phyloP scores from a whole-genome alignment of 768 basidiomycete genomes.

The Lentinula guzmanii region DNA sequence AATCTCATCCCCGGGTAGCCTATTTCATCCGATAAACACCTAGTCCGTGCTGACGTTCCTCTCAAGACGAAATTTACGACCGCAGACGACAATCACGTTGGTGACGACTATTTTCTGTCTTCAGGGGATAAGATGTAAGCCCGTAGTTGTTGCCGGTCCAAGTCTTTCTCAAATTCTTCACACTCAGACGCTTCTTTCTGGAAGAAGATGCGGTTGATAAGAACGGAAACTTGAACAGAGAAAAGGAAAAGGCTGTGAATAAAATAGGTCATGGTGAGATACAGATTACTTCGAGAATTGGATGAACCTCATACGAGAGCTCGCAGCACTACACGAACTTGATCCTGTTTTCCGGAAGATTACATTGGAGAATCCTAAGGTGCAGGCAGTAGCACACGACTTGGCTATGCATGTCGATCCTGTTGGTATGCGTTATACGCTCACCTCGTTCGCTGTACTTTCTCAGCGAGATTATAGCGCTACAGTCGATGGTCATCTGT shows the following conservation, averaged over 20 bases:
- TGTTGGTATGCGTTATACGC: slow-evolving; percentile 45
- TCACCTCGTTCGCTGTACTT: neutral
- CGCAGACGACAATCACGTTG: slow-evolving; percentile 67
- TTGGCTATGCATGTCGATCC: slow-evolving; percentile 84
- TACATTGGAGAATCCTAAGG: slow-evolving; percentile 72
- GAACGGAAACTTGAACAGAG: slow-evolving; percentile 62
- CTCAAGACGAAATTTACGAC: slow-evolving; percentile 87
- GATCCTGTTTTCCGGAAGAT: slow-evolving; percentile 77
- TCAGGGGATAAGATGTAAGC: slow-evolving; percentile 86
- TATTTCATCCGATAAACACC: neutral
- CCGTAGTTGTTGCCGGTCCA: neutral
- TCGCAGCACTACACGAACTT: slow-evolving; percentile 74
- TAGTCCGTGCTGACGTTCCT: neutral
- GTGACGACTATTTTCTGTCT: slow-evolving; percentile 88
- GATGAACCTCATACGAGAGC: neutral
- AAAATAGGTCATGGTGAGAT: slow-evolving; percentile 85
- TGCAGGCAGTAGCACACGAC: slow-evolving; percentile 68
- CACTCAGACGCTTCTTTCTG: slow-evolving; percentile 71
- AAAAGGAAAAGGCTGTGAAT: slow-evolving; percentile 80
- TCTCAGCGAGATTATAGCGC: slow-evolving; percentile 35
- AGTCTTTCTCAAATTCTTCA: neutral
- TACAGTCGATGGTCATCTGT: slow-evolving; percentile 94
- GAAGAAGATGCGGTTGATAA: slow-evolving; percentile 80
- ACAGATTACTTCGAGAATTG: neutral
- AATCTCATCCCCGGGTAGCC: slow-evolving; percentile 75